Evolutionary conservation across 1,284 basidiomycete genomes (phyloP), one percentile per base, ranked within the genome.

Genomic region (Ganoderma multipileum): DNA sequence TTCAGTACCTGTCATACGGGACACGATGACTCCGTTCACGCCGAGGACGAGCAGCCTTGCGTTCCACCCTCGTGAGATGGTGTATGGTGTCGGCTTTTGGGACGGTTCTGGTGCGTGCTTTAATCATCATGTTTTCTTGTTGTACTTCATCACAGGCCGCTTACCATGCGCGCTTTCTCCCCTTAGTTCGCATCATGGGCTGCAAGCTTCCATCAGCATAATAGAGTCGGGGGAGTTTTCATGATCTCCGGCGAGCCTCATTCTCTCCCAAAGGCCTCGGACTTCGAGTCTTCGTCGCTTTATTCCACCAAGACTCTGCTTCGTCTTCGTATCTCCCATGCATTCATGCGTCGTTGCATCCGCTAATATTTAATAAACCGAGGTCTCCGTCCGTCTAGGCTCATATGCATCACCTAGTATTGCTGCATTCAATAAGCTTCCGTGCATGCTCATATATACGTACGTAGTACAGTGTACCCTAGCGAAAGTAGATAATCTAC

Each of bases 41-140:
- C 87, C 89, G 44, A 83, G 90, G 68, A 82, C 82, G 50, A 89
- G 86, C 64, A 90, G 90, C 23, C 80, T 94, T 54, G 83, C 83
- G 2, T 95, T 95, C 84, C 93, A 95, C 78, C 93, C 93, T 6
- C 85, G 86, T 68, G 92, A 95, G 79, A 94, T 95, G 93, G 76
- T 95, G 67, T 92, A 90, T 74, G 92, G 88, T 20, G 78, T 91
- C 33, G 92, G 93, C 28, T 86, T 87, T 61, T 86, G 90, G 66
- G 93, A 95, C 79, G 92, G 93, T 9, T 85, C 85, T 67, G 85
- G 91, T 92, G 76, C 75, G 89, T 79, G 47, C 1, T 11, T 52
- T 23, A 62, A 33, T 33, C 33, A 33, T 57, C n/a, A n/a, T 33
- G 33, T 33, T 33, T 33, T 33, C 33, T 33, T 33, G 33, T 55